Evolutionary conservation across 1,284 basidiomycete genomes (phyloP).

Genomic region (Dichomitus squalens): DNA sequence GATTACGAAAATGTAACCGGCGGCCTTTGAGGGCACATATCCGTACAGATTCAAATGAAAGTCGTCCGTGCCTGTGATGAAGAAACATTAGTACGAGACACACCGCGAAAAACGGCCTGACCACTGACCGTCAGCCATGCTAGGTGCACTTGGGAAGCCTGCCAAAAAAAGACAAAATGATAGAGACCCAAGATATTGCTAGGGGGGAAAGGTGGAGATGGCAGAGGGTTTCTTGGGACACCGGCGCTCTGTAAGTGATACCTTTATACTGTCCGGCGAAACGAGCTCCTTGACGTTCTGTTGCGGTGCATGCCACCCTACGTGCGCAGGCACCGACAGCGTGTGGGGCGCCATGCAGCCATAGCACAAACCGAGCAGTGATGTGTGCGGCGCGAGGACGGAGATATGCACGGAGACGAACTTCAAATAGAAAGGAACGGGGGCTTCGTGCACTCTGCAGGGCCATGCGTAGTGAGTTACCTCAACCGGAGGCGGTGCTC

Average conservation of each 20-base stretch:
- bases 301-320: not conserved
- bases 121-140: not conserved
- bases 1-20: constrained; percentile 25
- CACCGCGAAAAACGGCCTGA: not conserved
- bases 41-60: constrained; percentile 13
- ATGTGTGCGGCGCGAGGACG: too few relatives aligned
- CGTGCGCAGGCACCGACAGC: not conserved
- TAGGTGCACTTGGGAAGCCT: too few relatives aligned
- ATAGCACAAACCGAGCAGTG: too few relatives aligned
- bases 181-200: too few relatives aligned
- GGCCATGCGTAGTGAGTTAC: too few relatives aligned
- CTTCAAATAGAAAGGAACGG: too few relatives aligned
- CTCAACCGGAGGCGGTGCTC: too few relatives aligned
- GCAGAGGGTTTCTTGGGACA: not conserved
- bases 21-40: constrained; percentile 24
- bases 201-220: not conserved
- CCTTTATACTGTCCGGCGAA: not conserved
- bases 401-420: too few relatives aligned
- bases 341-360: too few relatives aligned
- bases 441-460: too few relatives aligned
- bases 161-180: too few relatives aligned
- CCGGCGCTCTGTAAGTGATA: not conserved
- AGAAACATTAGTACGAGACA: not conserved
- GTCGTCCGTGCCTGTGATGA: not conserved
- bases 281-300: not conserved